phyloP scores from a whole-genome alignment of 495 filamentous ascomycete species.

The Podospora pseudoanserina region DNA sequence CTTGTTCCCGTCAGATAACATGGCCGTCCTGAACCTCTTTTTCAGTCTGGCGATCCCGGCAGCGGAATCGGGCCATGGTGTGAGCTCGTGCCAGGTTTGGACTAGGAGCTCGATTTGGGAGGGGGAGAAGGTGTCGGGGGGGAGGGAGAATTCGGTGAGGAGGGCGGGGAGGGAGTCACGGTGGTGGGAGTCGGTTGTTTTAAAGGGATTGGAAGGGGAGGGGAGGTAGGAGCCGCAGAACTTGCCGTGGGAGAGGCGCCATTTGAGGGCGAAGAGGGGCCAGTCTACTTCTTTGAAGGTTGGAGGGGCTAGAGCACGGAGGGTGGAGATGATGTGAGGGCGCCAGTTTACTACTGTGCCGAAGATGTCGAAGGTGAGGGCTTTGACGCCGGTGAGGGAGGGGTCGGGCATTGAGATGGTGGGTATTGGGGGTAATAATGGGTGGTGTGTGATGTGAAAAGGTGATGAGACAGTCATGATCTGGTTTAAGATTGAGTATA shows the following conservation, averaged over 20 bases:
- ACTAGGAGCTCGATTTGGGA: constrained; percentile 55
- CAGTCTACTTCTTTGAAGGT: constrained; percentile 48
- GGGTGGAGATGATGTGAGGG: constrained; percentile 51
- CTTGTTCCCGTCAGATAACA: constrained; percentile 72
- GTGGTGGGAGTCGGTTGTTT: constrained; percentile 65
- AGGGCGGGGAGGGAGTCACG: constrained; percentile 56
- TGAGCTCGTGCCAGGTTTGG: constrained; percentile 66
- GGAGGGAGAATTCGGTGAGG: constrained; percentile 51
- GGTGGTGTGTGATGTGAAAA: not conserved
- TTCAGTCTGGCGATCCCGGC: constrained; percentile 55
- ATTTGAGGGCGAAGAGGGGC: constrained; percentile 60
- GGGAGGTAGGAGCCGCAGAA: constrained; percentile 58
- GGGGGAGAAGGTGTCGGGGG: constrained; percentile 44
- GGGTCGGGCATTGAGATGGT: not conserved
- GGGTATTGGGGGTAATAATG: not conserved
- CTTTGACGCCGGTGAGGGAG: constrained; percentile 32
- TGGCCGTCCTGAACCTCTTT: constrained; percentile 54
- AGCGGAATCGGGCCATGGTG: constrained; percentile 64
- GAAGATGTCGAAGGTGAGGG: constrained; percentile 61
- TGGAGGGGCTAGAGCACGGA: constrained; percentile 48
- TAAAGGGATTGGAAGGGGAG: constrained; percentile 39
- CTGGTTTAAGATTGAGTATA: not conserved
- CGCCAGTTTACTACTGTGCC: constrained; percentile 78
- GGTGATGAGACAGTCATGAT: not conserved
- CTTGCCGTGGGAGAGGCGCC: constrained; percentile 58